phyloP scores from a whole-genome alignment of 192 early-diverging fungal species.

The Coemansia sp. region DNA sequence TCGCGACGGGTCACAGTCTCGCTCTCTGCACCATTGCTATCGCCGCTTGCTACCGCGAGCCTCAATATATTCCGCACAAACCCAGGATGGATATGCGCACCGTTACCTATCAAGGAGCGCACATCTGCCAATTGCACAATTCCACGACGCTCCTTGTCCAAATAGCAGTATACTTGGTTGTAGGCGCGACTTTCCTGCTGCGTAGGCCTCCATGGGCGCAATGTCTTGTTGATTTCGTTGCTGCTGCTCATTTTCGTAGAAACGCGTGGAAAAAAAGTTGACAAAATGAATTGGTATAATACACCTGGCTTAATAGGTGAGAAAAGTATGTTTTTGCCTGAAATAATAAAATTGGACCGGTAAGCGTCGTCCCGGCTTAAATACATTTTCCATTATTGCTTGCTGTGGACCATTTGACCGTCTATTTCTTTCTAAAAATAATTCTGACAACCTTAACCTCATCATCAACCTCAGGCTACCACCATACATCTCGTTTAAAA shows the following conservation, averaged over 20 bases:
- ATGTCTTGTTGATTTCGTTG: background rate
- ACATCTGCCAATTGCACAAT: slow-evolving; percentile 3
- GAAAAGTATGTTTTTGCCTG: too few relatives aligned
- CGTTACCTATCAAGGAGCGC: slow-evolving; percentile 7
- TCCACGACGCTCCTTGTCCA: slow-evolving; percentile 13
- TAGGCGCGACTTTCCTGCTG: slow-evolving; percentile 30
- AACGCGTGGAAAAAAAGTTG: background rate
- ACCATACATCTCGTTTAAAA: background rate
- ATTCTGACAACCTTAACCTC: background rate
- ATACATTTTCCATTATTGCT: background rate
- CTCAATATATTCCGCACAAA: slow-evolving; percentile 15
- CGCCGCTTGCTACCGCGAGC: slow-evolving; percentile 7
- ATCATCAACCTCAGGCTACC: background rate
- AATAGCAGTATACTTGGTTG: slow-evolving; percentile 24
- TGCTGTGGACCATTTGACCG: background rate
- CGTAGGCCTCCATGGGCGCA: slow-evolving; percentile 38
- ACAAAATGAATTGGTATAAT: background rate
- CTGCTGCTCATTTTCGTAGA: background rate
- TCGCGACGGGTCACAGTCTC: slow-evolving; percentile 19
- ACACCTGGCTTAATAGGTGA: background rate
- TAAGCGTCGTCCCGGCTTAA: background rate
- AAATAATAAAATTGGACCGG: background rate
- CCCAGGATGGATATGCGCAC: slow-evolving; percentile 11
- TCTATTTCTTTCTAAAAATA: background rate
- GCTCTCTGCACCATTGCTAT: background rate